Evolutionary conservation across 257 asterid species (phyloP).

Genomic region (Voacanga thouarsii): DNA sequence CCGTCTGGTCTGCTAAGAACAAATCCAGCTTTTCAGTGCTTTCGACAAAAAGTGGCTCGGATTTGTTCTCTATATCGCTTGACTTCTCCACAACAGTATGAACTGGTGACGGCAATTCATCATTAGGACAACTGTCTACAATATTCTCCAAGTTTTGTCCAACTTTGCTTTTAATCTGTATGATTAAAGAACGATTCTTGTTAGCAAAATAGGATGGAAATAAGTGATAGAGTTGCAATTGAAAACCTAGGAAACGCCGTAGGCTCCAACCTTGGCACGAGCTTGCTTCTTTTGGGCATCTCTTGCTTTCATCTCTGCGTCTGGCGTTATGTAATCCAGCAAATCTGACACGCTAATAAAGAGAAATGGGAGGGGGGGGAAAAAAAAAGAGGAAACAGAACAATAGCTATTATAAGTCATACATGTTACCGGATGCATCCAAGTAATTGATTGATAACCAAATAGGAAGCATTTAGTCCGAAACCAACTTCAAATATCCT

Average conservation of each 20-base stretch:
- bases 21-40: conserved; percentile 31
- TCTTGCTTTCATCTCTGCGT: conserved; percentile 80
- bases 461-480: not conserved
- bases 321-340: conserved; percentile 82
- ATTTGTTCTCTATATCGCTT: conserved; percentile 55
- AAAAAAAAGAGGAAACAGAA: not conserved
- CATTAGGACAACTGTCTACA: conserved; percentile 47
- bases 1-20: conserved; percentile 24
- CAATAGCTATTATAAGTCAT: not conserved
- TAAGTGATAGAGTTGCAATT: not conserved
- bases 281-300: conserved; percentile 84
- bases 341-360: conserved; percentile 71
- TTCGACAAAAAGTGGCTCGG: conserved; percentile 35
- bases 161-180: conserved; percentile 67
- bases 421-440: not conserved
- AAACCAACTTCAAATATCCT: not conserved
- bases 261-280: conserved; percentile 65
- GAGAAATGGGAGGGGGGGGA: no score
- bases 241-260: not conserved
- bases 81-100: conserved; percentile 54
- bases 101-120: conserved; percentile 38
- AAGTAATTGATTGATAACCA: not conserved
- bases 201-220: not conserved
- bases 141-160: conserved; percentile 50
- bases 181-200: conserved; percentile 9